Evolutionary conservation across 1,139 yeast genomes (phyloP).

Genomic region (Taphrina pruni): DNA sequence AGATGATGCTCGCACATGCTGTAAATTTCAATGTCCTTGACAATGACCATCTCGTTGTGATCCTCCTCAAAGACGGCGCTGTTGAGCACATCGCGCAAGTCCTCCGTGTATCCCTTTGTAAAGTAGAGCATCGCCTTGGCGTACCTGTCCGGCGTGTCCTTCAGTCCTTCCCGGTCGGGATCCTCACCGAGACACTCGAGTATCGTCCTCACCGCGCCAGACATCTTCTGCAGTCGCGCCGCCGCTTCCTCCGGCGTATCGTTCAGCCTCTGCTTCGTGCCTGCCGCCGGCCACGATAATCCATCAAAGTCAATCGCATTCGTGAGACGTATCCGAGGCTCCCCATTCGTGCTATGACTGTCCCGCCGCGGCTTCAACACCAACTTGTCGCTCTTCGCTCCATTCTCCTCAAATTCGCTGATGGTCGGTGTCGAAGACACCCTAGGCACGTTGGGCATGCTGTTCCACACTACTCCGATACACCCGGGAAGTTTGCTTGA

Average conservation of each 20-base stretch:
- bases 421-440: slow-evolving; percentile 30
- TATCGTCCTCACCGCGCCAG: slow-evolving; percentile 82
- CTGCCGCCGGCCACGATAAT: slow-evolving; percentile 41
- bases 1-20: slow-evolving; percentile 96
- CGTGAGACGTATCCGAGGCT: slow-evolving; percentile 30
- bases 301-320: slow-evolving; percentile 40
- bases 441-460: slow-evolving; percentile 8
- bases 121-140: slow-evolving; percentile 95
- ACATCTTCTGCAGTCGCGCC: slow-evolving; percentile 64
- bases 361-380: slow-evolving; percentile 35
- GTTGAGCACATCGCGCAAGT: slow-evolving; percentile 86
- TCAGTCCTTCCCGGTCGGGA: slow-evolving; percentile 80
- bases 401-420: slow-evolving; percentile 17
- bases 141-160: slow-evolving; percentile 94
- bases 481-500: neutral
- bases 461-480: neutral
- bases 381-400: slow-evolving; percentile 28
- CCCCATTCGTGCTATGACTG: slow-evolving; percentile 27
- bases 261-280: slow-evolving; percentile 25
- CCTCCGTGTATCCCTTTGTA: slow-evolving; percentile 96
- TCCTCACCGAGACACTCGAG: slow-evolving; percentile 91
- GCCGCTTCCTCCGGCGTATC: slow-evolving; percentile 18
- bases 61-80: slow-evolving; percentile 97
- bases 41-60: slow-evolving; percentile 99
- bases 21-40: slow-evolving; percentile 88